Evolutionary conservation across 2,329 filamentous ascomycete species (phyloP).

Genomic region (Chaetomiaceae sp.): DNA sequence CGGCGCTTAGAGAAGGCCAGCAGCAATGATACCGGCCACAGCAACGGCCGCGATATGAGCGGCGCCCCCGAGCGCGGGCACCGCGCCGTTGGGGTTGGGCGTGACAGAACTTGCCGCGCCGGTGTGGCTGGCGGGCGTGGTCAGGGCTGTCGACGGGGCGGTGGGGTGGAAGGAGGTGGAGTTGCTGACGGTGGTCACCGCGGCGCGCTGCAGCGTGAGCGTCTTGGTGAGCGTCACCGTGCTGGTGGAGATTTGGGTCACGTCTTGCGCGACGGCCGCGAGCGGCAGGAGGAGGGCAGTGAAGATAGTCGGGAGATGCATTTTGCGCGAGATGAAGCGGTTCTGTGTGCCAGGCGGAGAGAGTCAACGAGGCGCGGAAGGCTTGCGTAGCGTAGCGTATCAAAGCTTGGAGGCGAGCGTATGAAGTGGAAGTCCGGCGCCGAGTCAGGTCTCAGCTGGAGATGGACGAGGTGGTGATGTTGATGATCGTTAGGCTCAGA

Average conservation of each 20-base stretch:
- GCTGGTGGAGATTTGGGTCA: slow-evolving; percentile 43
- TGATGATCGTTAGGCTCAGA: no score
- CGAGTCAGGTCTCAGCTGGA: no score
- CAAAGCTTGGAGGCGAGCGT: no score
- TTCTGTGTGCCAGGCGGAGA: background rate
- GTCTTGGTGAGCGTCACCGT: slow-evolving; percentile 45
- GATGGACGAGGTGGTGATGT: no score
- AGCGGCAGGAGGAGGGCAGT: slow-evolving; percentile 47
- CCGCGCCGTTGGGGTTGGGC: slow-evolving; percentile 32
- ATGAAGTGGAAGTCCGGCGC: no score
- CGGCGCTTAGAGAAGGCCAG: slow-evolving; percentile 43
- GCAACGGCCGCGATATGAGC: slow-evolving; percentile 43
- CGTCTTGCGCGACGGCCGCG: slow-evolving; percentile 42
- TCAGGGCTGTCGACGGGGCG: slow-evolving; percentile 27
- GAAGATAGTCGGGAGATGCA: slow-evolving; percentile 41
- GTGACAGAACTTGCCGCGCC: slow-evolving; percentile 21
- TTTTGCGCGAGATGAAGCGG: slow-evolving; percentile 19
- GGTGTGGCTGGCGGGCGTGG: slow-evolving; percentile 20
- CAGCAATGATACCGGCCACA: slow-evolving; percentile 43
- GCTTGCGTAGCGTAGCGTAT: no score
- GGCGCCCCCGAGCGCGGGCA: slow-evolving; percentile 38
- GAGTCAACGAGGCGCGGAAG: background rate
- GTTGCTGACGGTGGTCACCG: slow-evolving; percentile 32
- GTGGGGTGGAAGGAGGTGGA: slow-evolving; percentile 24
- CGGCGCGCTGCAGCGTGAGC: slow-evolving; percentile 33